phyloP scores from a whole-genome alignment of 345 rosid species.

The Balakata baccata region DNA sequence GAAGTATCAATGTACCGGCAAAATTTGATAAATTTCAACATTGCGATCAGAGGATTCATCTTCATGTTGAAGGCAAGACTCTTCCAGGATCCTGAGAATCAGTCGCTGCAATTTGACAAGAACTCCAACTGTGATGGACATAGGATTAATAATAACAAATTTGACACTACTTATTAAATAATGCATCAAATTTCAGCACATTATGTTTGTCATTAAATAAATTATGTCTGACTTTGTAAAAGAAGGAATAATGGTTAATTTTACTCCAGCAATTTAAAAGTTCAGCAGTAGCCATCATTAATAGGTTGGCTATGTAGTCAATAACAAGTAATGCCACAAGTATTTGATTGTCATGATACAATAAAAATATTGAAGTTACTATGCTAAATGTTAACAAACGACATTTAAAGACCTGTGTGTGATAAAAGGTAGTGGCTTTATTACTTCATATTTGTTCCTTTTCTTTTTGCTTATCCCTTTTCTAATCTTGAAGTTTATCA shows the following conservation, averaged over 20 bases:
- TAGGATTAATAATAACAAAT: background rate
- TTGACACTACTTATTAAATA: background rate
- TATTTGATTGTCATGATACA: background rate
- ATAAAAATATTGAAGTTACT: background rate
- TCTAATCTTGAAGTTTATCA: background rate
- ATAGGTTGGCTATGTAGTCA: background rate
- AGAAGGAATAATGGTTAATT: background rate
- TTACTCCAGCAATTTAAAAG: background rate
- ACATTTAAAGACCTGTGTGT: background rate
- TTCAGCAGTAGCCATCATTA: background rate
- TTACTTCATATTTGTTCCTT: background rate
- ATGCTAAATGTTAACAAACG: background rate
- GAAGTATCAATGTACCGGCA: conserved; percentile 48
- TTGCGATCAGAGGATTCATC: conserved; percentile 14
- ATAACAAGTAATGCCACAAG: background rate
- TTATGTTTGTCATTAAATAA: background rate
- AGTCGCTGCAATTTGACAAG: conserved; percentile 53
- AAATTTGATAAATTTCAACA: conserved; percentile 35
- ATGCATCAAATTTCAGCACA: background rate
- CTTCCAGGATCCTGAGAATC: conserved; percentile 48
- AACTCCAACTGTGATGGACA: conserved; percentile 11
- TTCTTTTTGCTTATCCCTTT: too few relatives aligned
- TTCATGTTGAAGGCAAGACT: conserved; percentile 20
- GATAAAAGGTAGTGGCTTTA: background rate
- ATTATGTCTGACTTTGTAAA: background rate